Evolutionary conservation across 805 yeast genomes (phyloP).

Genomic region (Kodamaea laetipori): DNA sequence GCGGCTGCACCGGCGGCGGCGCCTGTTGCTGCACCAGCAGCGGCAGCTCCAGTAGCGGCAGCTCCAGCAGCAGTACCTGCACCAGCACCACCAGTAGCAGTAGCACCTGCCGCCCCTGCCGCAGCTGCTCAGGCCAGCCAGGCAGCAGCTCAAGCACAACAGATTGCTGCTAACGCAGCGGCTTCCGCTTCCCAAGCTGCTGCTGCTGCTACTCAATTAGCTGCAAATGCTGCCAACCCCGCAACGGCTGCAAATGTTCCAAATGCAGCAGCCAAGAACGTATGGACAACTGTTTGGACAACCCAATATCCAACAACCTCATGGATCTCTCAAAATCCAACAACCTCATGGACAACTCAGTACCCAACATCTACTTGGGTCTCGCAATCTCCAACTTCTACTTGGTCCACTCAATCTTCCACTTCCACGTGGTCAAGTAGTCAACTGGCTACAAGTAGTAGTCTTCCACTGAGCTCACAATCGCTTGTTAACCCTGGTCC

Average conservation of each 20-base stretch:
- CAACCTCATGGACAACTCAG: too few species aligned
- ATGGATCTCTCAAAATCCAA: too few species aligned
- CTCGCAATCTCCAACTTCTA: background rate
- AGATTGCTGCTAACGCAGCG: background rate
- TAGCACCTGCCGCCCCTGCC: background rate
- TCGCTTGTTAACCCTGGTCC: background rate
- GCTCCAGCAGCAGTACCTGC: background rate
- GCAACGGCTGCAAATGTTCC: too few species aligned
- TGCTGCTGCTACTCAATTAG: slow-evolving; percentile 9
- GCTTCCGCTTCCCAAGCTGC: slow-evolving; percentile 10
- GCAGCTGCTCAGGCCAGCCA: background rate
- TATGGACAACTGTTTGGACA: too few species aligned
- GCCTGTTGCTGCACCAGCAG: background rate
- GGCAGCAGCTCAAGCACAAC: slow-evolving; percentile 2
- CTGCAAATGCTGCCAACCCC: background rate
- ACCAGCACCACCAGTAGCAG: background rate
- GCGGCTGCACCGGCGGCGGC: background rate
- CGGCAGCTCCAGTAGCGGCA: background rate
- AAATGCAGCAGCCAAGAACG: too few species aligned
- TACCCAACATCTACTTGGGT: background rate
- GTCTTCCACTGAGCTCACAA: background rate
- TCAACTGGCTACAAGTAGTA: background rate
- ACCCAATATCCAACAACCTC: too few species aligned
- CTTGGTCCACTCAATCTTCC: background rate
- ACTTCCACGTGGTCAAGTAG: background rate